A percentile compares a stretch with the other conserved stretches of the same genome.
These are phyloP conservation scores for Penicillium angulare DNA, from an alignment of 495 filamentous ascomycete genomes.

Conservation along the genomic window DNA sequence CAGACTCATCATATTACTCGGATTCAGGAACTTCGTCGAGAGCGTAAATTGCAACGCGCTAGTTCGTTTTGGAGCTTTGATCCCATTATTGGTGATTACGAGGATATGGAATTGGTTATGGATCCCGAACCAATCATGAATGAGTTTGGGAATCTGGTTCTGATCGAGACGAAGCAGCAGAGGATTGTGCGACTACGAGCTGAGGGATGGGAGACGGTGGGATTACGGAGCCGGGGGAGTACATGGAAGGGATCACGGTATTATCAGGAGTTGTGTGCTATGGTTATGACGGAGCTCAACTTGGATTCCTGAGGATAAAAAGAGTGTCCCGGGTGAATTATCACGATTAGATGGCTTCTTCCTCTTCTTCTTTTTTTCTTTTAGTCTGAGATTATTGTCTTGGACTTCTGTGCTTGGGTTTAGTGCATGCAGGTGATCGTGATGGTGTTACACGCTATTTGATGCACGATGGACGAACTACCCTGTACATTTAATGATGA, in stretches of 20 bases:
- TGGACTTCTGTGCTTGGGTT: neutral
- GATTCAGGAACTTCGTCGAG: slow-evolving; percentile 21
- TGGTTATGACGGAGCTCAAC: slow-evolving; percentile 28
- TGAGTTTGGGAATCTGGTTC: slow-evolving; percentile 16
- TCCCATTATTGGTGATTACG: slow-evolving; percentile 13
- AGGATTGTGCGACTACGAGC: slow-evolving; percentile 33
- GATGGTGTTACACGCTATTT: too few species aligned
- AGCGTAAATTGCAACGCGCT: slow-evolving; percentile 23
- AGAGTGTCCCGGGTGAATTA: neutral
- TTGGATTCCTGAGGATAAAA: neutral
- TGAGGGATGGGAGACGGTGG: slow-evolving; percentile 36
- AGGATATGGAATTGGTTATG: neutral
- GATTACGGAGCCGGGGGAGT: slow-evolving; percentile 25
- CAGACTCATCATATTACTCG: slow-evolving; percentile 22
- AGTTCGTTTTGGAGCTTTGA: slow-evolving; percentile 45
- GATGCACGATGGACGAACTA: neutral
- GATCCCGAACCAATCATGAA: slow-evolving; percentile 11
- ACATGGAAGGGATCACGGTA: slow-evolving; percentile 40
- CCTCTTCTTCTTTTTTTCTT: neutral
- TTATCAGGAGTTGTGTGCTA: slow-evolving; percentile 33
- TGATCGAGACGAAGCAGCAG: slow-evolving; percentile 33
- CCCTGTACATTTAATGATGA: neutral
- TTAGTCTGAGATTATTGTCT: neutral
- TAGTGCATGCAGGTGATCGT: too few species aligned
- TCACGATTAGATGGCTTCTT: neutral